phyloP scores from a whole-genome alignment of 2,329 filamentous ascomycete species.

The Trichoderma koningiopsis region DNA sequence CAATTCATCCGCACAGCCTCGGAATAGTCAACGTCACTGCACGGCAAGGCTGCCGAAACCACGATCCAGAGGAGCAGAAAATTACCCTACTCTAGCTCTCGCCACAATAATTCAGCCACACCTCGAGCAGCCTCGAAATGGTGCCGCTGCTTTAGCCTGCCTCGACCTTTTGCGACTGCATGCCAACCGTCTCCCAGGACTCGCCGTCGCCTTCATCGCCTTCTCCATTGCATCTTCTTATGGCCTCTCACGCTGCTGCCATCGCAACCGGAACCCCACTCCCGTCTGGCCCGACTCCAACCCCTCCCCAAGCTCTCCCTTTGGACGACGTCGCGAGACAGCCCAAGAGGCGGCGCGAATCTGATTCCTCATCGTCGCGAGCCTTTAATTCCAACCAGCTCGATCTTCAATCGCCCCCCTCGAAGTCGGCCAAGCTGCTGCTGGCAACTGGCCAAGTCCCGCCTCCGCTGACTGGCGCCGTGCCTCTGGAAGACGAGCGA shows the following conservation, averaged over 20 bases:
- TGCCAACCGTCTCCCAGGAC: slow-evolving; percentile 13
- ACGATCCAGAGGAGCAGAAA: slow-evolving; percentile 19
- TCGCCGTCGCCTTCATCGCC: slow-evolving; percentile 15
- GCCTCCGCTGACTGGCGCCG: slow-evolving; percentile 54
- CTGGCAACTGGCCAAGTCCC: slow-evolving; percentile 48
- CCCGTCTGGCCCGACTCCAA: slow-evolving; percentile 39
- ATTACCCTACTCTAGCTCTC: slow-evolving; percentile 42
- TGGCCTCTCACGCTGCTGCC: slow-evolving; percentile 57
- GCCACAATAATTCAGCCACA: slow-evolving; percentile 50
- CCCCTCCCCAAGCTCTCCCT: slow-evolving; percentile 42
- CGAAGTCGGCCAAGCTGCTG: slow-evolving; percentile 56
- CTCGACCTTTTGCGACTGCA: slow-evolving; percentile 25
- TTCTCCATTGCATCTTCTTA: slow-evolving; percentile 35
- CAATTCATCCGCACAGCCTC: background rate
- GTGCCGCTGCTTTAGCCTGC: slow-evolving; percentile 36
- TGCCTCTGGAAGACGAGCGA: slow-evolving; percentile 57
- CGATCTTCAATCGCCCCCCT: slow-evolving; percentile 51
- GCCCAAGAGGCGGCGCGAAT: slow-evolving; percentile 51
- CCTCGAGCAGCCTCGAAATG: slow-evolving; percentile 42
- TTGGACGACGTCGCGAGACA: slow-evolving; percentile 46
- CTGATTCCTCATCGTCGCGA: slow-evolving; percentile 46
- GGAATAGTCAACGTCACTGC: slow-evolving; percentile 3
- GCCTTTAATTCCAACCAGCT: slow-evolving; percentile 36
- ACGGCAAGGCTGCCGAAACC: slow-evolving; percentile 4
- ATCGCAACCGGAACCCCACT: slow-evolving; percentile 56